Evolutionary conservation across 371 early-diverging fungal genomes (phyloP), one percentile per base, ranked within the genome.

Genomic region (Blakeslea trispora): DNA sequence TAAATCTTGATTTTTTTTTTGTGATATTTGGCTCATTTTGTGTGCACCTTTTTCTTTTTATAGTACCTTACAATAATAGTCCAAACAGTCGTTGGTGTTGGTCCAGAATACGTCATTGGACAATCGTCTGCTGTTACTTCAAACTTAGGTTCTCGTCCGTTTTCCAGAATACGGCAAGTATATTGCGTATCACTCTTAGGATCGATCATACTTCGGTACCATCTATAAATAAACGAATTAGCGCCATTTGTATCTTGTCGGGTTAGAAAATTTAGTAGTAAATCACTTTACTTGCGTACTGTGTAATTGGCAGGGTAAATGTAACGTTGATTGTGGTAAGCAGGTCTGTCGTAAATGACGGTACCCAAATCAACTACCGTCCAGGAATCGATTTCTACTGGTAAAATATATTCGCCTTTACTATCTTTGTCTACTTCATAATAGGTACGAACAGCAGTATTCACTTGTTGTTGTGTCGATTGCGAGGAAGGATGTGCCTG

Each of bases 281-380:
- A 35, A n/a, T 14, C 43, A 39, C 53, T 61, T 67, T 75, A 83
- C 81, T 81, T 76, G 59, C 74, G 68, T 7, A 84, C 80, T 43
- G 71, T 84, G 68, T 91, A 97, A 18, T 96, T 96, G 5, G 91
- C 89, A 11, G 97, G 93, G 71, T 87, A 97, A 49, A 97, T 94
- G 60, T 97, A 96, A 8, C 95, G 84, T 49, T 93, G 90, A 53
- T 89, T 92, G 56, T 97, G 96, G 64, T 89, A 97, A 3, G 86
- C 81, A 13, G 90, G 88, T 18, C 91, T 84, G 50, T 92, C 92
- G 50, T 77, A 83, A 6, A 92, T 84, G 2, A 97, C 86, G 23
- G 67, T 77, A 13, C 97, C 97, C 9, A 93, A 77, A 40, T 64
- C 68, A 32, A 86, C 66, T 6, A 96, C 78, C 0, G 92, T 93